Conservation (phyloP, 2,329 filamentous ascomycete genomes). For the Calonectria naviculata region DNA sequence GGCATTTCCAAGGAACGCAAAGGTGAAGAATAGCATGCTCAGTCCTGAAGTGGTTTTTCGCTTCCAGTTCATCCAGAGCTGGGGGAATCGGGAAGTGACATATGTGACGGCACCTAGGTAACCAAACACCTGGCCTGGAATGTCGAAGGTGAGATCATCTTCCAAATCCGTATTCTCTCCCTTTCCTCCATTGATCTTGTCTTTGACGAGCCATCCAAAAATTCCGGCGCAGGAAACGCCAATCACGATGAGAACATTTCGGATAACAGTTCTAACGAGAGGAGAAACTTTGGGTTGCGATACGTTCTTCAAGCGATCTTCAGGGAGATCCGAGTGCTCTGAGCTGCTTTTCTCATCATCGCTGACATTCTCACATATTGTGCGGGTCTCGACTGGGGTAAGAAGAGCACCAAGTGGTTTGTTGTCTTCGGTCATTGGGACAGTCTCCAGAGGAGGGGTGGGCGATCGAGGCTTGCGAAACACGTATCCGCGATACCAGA, state of each 20-base stretch:
- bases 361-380: background rate
- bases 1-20: conserved; percentile 94
- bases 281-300: background rate
- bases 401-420: conserved; percentile 59
- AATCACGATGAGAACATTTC: conserved; percentile 65
- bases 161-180: conserved; percentile 51
- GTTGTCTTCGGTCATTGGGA: conserved; percentile 47
- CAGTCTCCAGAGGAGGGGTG: conserved; percentile 53
- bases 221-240: conserved; percentile 88
- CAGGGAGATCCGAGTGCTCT: background rate
- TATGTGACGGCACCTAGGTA: conserved; percentile 93
- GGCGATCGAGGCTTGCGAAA: conserved; percentile 64
- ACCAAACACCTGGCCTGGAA: conserved; percentile 89
- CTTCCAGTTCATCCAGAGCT: conserved; percentile 92
- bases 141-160: conserved; percentile 73
- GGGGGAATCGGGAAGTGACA: conserved; percentile 88
- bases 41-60: conserved; percentile 95
- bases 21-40: conserved; percentile 94
- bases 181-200: conserved; percentile 51
- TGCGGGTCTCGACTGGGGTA: background rate
- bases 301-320: background rate
- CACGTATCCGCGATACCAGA: conserved; percentile 93
- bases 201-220: conserved; percentile 82
- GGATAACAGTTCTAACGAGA: background rate
- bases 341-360: background rate